phyloP scores from a whole-genome alignment of 768 basidiomycete species.

The Lepiota venenata region DNA sequence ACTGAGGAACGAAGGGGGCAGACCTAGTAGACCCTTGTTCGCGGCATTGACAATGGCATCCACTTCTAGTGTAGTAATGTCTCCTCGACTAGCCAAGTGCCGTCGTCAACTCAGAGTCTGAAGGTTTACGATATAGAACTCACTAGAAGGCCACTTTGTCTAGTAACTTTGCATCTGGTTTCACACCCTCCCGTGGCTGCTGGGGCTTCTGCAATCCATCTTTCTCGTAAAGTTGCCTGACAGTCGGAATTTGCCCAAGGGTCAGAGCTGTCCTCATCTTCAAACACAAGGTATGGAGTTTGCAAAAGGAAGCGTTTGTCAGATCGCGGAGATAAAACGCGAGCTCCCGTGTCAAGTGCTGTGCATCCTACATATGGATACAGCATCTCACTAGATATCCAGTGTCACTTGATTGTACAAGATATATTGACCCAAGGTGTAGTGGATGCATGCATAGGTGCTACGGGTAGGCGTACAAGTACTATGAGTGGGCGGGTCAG shows the following conservation, averaged over 20 bases:
- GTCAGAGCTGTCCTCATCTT: not conserved
- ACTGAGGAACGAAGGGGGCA: slow-evolving; percentile 18
- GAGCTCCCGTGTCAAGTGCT: no score
- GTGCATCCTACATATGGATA: no score
- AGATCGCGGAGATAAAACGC: no score
- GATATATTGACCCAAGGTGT: no score
- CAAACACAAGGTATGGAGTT: slow-evolving; percentile 1
- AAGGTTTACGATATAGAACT: not conserved
- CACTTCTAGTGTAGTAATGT: slow-evolving; percentile 69
- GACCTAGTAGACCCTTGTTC: slow-evolving; percentile 68
- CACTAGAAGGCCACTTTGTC: slow-evolving; percentile 6
- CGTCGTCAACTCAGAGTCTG: slow-evolving; percentile 1
- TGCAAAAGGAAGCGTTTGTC: not conserved
- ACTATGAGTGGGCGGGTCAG: no score
- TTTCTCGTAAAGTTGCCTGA: slow-evolving; percentile 49
- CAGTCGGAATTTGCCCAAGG: slow-evolving; percentile 51
- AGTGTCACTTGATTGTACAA: no score
- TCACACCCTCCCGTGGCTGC: not conserved
- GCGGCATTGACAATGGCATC: slow-evolving; percentile 85
- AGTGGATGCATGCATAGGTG: no score
- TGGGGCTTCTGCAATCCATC: slow-evolving; percentile 28
- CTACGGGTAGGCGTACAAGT: no score
- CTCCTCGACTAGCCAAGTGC: slow-evolving; percentile 54
- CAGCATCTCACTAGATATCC: no score
- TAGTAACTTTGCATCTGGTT: slow-evolving; percentile 7